Evolutionary conservation across 768 basidiomycete species (phyloP).

Genomic region (Jaapia argillacea): DNA sequence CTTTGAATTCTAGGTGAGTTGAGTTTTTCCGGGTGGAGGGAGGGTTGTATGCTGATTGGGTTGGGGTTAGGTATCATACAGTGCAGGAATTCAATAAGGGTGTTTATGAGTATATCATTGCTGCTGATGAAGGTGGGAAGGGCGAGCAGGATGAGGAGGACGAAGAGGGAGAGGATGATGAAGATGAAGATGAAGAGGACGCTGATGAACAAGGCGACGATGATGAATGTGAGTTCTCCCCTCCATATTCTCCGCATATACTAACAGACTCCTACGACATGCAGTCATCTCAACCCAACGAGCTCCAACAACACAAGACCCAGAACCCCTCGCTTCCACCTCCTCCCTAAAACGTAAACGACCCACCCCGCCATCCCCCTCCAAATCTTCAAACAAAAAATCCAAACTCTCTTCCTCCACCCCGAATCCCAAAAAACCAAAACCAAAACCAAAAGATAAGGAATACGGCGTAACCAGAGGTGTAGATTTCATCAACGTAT

Average conservation of each 20-base stretch:
- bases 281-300: slow-evolving; percentile 50
- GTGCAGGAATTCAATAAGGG: slow-evolving; percentile 99
- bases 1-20: slow-evolving; percentile 83
- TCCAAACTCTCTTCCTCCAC: slow-evolving; percentile 26
- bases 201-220: slow-evolving; percentile 26
- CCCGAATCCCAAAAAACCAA: slow-evolving; percentile 38
- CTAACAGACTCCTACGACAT: slow-evolving; percentile 24
- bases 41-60: too few relatives aligned
- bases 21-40: too few relatives aligned
- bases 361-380: slow-evolving; percentile 27
- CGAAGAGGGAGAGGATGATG: slow-evolving; percentile 32
- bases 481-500: slow-evolving; percentile 93
- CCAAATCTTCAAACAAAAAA: neutral
- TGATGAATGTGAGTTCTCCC: slow-evolving; percentile 21
- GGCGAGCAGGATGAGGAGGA: slow-evolving; percentile 40
- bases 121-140: slow-evolving; percentile 77
- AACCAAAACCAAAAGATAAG: slow-evolving; percentile 39
- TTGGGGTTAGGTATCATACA: slow-evolving; percentile 68
- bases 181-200: slow-evolving; percentile 26
- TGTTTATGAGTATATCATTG: slow-evolving; percentile 97
- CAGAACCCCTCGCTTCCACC: slow-evolving; percentile 12
- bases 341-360: slow-evolving; percentile 51
- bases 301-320: slow-evolving; percentile 8
- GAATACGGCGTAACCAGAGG: slow-evolving; percentile 95
- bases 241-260: neutral